Base-by-base conservation (phyloP, 2,329 filamentous ascomycete species). In the Calonectria multiphialidica region DNA sequence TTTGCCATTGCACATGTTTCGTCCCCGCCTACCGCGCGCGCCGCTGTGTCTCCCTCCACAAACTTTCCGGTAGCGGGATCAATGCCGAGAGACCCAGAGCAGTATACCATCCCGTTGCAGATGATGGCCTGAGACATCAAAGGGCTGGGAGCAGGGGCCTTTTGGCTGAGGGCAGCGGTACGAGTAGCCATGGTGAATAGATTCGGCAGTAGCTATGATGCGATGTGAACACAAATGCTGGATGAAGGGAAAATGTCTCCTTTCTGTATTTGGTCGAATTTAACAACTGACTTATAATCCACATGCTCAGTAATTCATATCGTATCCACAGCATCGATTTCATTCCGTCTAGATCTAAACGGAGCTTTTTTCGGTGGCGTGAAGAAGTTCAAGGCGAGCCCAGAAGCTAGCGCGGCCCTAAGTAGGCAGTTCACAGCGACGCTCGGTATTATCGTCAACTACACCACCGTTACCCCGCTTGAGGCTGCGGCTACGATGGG, bases 41-140 rank as follows among this genome's bases (percentile, higher is more conserved):
- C 70, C 8, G 70, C 62, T 3, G 59, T 62, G 45, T 65, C 59
- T 23, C 72, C 69, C 12, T 68, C 70, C 6, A 68, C 70, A 45
- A 74, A 70, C 35, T 66, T 69, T 13, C 63, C 50, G 3, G 70
- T 72, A 13, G 30, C n/a, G 21, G 70, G 70, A 33, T 74, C 61
- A 16, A 70, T 49, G 3, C 72, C 70, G 1, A 74, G 59, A 16
- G 72, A 23, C 13, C 72, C 72, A 6, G 70, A 67, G 18, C 69
- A 74, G 61, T 71, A 74, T 3, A 75, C 70, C 37, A 75, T 68
- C 4, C 72, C 72, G 37, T 75, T 75, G 64, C 66, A 74, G 30
- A 72, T 61, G 25, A 74, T 69, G 25, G 74, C 72, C 62, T 75
- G 74, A 12, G 74, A 75, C 66, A 74, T 71, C 45, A 74, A 53